Conservation (phyloP, 129 eudicot genomes). For the Artemisia annua region DNA sequence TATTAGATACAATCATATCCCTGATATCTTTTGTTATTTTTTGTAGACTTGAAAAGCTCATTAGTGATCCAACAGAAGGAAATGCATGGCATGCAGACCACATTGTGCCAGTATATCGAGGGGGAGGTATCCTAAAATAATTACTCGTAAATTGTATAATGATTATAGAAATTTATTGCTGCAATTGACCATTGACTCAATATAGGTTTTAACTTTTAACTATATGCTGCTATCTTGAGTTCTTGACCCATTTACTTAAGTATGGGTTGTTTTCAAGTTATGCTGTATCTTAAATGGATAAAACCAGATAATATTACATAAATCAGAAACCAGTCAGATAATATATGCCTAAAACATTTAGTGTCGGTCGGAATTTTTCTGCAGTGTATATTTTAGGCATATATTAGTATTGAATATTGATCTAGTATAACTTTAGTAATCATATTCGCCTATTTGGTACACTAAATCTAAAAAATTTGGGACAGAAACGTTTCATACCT, state of each 20-base stretch:
- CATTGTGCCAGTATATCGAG: constrained; percentile 74
- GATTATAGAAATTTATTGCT: not conserved
- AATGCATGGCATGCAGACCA: constrained; percentile 99
- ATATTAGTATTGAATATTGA: too few species aligned
- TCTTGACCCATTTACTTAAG: not conserved
- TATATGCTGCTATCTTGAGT: not conserved
- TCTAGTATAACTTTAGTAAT: too few species aligned
- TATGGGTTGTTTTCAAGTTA: not conserved
- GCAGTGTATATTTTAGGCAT: too few species aligned
- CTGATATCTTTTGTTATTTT: constrained; percentile 15
- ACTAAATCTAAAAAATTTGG: too few species aligned
- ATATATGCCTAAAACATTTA: too few species aligned
- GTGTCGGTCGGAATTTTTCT: too few species aligned
- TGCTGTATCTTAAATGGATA: too few species aligned
- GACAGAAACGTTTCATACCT: too few species aligned
- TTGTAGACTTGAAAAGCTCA: constrained; percentile 76
- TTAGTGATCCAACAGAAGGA: constrained; percentile 77
- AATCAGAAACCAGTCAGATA: too few species aligned
- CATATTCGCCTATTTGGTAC: too few species aligned
- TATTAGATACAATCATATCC: too few species aligned
- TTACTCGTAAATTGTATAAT: not conserved
- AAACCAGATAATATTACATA: too few species aligned
- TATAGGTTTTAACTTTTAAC: not conserved
- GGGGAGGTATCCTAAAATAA: constrained; percentile 62
- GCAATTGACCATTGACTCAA: constrained; percentile 10